Evolutionary conservation across 2,329 filamentous ascomycete genomes (phyloP), one percentile per base, ranked within the genome.

Genomic region (Magnaporthiopsis rhizophila): DNA sequence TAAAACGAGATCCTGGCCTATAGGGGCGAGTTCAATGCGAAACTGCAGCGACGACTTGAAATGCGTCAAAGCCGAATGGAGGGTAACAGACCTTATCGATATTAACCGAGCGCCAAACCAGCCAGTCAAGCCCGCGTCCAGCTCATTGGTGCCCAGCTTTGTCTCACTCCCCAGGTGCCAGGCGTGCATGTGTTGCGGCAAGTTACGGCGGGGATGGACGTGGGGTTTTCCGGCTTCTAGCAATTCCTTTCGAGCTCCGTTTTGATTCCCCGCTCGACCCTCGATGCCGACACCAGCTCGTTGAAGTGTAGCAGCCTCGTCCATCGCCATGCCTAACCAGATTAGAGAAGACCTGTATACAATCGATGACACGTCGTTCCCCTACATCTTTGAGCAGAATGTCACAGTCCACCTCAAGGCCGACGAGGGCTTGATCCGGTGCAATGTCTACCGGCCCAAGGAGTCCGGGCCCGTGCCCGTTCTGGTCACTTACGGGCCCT

Each of bases 401-500:
- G 72, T 71, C 8, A 74, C 72, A 0, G 71, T 77, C 3, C 65
- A 69, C 2, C 67, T 77, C 21, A 76, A 73, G 57, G 66, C 68
- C 7, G 69, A 69, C 30, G 65, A 71, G 1, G 69, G 72, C 18
- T 68, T 75, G 7, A 71, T 78, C 24, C 72, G 76, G 15, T 75
- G 74, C 66, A 78, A 78, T 53, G 71, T 78, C 21, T 78, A 77
- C 66, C 71, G 74, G 7, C 76, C 76, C 0, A 73, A 75, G 62
- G 59, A 53, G 1, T 34, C 64, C 18, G 69, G 65, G 13, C 66
- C 67, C 21, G 79, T 79, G 28, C 88, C 89, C 0, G 87, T 89
- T 0, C 72, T 91, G 11, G 83, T 89, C 2, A 91, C 88, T 0
- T 91, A 91, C 67, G 88, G 88, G 0, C 89, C 89, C 0, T 91